A percentile compares a stretch with the other conserved stretches of the same genome.
These are phyloP conservation scores for Trichoderma parareesei DNA, from an alignment of 495 filamentous ascomycete species.

Conservation along the genomic window DNA sequence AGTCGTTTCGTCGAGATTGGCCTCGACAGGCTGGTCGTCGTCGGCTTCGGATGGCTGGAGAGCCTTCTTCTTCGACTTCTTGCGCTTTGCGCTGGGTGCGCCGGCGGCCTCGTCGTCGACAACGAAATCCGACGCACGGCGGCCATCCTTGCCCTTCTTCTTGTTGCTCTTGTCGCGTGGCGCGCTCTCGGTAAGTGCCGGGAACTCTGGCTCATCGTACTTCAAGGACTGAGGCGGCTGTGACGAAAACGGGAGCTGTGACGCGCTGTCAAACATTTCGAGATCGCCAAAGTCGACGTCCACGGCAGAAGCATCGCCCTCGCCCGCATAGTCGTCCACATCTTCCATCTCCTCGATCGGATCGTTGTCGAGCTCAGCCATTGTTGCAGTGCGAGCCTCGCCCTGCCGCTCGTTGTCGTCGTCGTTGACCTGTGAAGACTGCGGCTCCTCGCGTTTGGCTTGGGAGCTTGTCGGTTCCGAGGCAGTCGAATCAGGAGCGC, in stretches of 20 bases:
- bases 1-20: neutral
- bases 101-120: neutral
- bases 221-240: slow-evolving; percentile 1
- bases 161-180: slow-evolving; percentile 4
- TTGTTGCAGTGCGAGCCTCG: neutral
- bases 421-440: neutral
- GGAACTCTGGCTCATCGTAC: neutral
- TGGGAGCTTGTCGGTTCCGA: neutral
- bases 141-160: slow-evolving; percentile 1
- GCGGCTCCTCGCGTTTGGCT: neutral
- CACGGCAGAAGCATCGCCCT: neutral
- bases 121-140: neutral
- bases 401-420: neutral
- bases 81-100: neutral
- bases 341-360: slow-evolving; percentile 4
- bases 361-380: slow-evolving; percentile 5
- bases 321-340: neutral
- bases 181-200: neutral
- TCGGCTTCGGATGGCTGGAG: neutral
- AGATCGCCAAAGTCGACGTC: slow-evolving; percentile 10
- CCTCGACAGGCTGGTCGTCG: neutral
- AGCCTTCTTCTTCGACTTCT: slow-evolving; percentile 7
- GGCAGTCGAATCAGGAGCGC: neutral
- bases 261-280: slow-evolving; percentile 12
- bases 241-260: neutral